Evolutionary conservation across 1,284 basidiomycete species (phyloP).

Genomic region (Vanrija sp.): DNA sequence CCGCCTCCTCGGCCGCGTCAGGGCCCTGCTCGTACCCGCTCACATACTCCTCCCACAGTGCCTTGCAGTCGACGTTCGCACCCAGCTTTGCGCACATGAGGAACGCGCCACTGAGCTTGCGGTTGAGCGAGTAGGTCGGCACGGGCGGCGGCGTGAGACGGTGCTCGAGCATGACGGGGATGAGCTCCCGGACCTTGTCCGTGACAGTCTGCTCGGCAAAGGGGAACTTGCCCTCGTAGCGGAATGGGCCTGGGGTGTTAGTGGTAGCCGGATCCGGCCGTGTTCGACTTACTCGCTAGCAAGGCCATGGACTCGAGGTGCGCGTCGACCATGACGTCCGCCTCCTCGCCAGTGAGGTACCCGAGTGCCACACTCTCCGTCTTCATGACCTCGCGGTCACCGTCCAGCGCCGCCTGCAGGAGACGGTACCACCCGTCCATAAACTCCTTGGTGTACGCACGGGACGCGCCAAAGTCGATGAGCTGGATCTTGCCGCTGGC

Average conservation of each 20-base stretch:
- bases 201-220: slow-evolving; percentile 49
- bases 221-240: slow-evolving; percentile 33
- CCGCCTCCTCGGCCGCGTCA: background rate
- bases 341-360: slow-evolving; percentile 87
- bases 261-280: background rate
- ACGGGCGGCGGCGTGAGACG: slow-evolving; percentile 86
- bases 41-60: slow-evolving; percentile 62
- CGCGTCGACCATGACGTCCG: slow-evolving; percentile 77
- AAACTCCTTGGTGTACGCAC: slow-evolving; percentile 79
- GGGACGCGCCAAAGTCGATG: slow-evolving; percentile 93
- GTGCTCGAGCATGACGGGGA: slow-evolving; percentile 87
- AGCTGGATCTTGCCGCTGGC: slow-evolving; percentile 63
- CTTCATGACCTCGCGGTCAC: slow-evolving; percentile 67
- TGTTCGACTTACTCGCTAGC: slow-evolving; percentile 30
- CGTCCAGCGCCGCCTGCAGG: slow-evolving; percentile 69
- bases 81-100: slow-evolving; percentile 78
- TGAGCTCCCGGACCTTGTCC: slow-evolving; percentile 56
- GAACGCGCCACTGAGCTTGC: slow-evolving; percentile 92
- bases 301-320: slow-evolving; percentile 81
- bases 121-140: slow-evolving; percentile 92
- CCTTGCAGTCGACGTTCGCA: slow-evolving; percentile 69
- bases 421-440: slow-evolving; percentile 84
- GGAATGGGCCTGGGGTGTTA: slow-evolving; percentile 30
- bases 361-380: slow-evolving; percentile 74
- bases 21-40: slow-evolving; percentile 3